Evolutionary conservation across 83 land plant species (phyloP), one percentile per base, ranked within the genome.

Genomic region (Diphasiastrum complanatum): DNA sequence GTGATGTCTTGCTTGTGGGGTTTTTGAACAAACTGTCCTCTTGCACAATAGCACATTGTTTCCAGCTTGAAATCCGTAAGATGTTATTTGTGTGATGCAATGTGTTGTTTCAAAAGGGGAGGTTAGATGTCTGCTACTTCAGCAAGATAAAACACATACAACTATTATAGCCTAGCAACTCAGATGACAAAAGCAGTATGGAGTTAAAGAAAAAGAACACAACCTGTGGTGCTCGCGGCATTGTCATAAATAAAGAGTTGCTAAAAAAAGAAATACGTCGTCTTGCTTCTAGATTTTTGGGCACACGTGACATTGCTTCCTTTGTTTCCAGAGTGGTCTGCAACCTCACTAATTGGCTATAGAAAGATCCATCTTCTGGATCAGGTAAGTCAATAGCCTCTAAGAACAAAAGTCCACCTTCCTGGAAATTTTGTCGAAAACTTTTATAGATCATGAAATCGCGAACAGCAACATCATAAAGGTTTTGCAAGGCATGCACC

Each of bases 221-320:
- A n/a, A 70, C 74, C 74, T 70, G 74, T 50, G 86, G 85, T 19
- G 97, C 97, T 61, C 79, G 85, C 6, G 97, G 97, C 82, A 91
- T 86, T 70, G 87, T 84, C 97, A 91, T 86, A 45, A 91, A 91
- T 23, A 91, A 46, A 12, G 93, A 91, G 56, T 91, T 91, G 67
- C 89, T 77, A 60, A 91, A 91, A 66, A 91, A 91, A 16, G 93
- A 81, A 60, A 91, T 77, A 1, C 97, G 65, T 8, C 97, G 74
- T 16, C 83, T 69, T 24, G 97, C 93, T 69, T 91, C 97, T 11
- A 86, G 80, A 60, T 84, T 87, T 47, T 50, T 74, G 0, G 97
- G 97, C 19, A 90, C 76, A 60, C 81, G 66, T 1, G 63, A 30
- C 79, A 81, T 73, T 0, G 96, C 74, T 32, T 86, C 84, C 51